A percentile compares a stretch with the other conserved stretches of the same genome.
These are phyloP conservation scores for Candida nitratophila DNA, from an alignment of 805 yeast species.

Conservation along the genomic window DNA sequence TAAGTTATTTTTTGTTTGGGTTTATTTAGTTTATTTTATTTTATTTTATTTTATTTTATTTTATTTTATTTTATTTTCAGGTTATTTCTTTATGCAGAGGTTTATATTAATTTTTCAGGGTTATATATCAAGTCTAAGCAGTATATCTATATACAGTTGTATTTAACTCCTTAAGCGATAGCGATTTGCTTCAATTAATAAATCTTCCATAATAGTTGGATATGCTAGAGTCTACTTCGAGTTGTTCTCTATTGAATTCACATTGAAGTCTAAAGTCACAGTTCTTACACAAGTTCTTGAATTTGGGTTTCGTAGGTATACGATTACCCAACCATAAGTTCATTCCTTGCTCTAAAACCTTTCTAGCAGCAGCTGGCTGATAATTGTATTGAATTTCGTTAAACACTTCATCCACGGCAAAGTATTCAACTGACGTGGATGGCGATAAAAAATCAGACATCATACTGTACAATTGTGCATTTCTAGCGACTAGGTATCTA, in stretches of 20 bases:
- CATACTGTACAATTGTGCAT: conserved; percentile 37
- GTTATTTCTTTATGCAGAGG: too few relatives aligned
- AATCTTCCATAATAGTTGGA: too few relatives aligned
- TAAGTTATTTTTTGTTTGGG: too few relatives aligned
- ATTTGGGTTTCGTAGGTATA: conserved; percentile 37
- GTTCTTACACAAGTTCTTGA: conserved; percentile 36
- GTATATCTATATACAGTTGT: too few relatives aligned
- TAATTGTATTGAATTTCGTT: conserved; percentile 33
- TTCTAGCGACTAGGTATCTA: conserved; percentile 47
- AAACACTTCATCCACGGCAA: conserved; percentile 36
- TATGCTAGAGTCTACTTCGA: too few relatives aligned
- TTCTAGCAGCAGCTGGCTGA: conserved; percentile 23
- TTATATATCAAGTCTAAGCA: too few relatives aligned
- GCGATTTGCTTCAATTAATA: too few relatives aligned
- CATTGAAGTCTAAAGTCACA: conserved; percentile 46
- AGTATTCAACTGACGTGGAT: conserved; percentile 45
- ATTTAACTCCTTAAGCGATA: too few relatives aligned
- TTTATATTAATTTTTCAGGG: too few relatives aligned
- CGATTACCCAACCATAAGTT: conserved; percentile 56
- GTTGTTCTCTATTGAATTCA: conserved; percentile 5
- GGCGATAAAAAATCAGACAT: conserved; percentile 30
- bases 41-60: too few relatives aligned
- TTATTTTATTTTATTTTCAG: too few relatives aligned
- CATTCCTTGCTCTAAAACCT: conserved; percentile 27
- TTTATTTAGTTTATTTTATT: too few relatives aligned